phyloP scores from a whole-genome alignment of 768 basidiomycete genomes.

The Amanita thiersii region DNA sequence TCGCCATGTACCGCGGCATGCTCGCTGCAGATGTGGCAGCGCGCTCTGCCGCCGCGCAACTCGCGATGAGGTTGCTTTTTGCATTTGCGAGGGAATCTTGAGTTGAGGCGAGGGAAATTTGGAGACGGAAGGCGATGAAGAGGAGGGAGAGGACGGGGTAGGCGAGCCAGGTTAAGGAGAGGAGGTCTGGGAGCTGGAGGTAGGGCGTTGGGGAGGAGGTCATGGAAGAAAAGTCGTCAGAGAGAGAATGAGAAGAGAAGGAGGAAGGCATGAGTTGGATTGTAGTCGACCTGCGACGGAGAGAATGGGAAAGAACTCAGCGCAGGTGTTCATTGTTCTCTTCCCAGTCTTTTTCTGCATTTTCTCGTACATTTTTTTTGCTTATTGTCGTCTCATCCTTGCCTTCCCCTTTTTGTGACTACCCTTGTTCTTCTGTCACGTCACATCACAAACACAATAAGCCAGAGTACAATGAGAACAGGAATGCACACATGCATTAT shows the following conservation, averaged over 20 bases:
- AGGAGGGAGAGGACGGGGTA: conserved; percentile 85
- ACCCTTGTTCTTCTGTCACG: too few species aligned
- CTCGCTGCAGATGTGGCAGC: conserved; percentile 79
- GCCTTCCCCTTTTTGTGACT: too few species aligned
- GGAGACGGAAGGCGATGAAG: conserved; percentile 80
- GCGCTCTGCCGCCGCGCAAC: conserved; percentile 78
- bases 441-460: too few species aligned
- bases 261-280: conserved; percentile 35
- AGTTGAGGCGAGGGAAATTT: conserved; percentile 63
- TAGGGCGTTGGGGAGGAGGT: conserved; percentile 53
- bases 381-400: too few species aligned
- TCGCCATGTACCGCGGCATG: conserved; percentile 83
- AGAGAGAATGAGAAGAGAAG: too few species aligned
- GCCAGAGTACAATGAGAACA: too few species aligned
- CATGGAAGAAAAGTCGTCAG: conserved; percentile 46
- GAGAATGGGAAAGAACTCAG: conserved; percentile 17
- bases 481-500: background rate
- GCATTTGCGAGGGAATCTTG: conserved; percentile 60
- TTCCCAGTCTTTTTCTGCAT: conserved; percentile 1
- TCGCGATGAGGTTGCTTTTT: conserved; percentile 69
- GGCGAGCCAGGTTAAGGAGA: conserved; percentile 87
- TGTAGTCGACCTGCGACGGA: conserved; percentile 43
- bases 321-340: conserved; percentile 9
- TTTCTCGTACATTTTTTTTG: conserved; percentile 1
- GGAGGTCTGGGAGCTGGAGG: conserved; percentile 72